Conservation (phyloP, 2,329 filamentous ascomycete genomes). For the Clarireedia monteithiana region DNA sequence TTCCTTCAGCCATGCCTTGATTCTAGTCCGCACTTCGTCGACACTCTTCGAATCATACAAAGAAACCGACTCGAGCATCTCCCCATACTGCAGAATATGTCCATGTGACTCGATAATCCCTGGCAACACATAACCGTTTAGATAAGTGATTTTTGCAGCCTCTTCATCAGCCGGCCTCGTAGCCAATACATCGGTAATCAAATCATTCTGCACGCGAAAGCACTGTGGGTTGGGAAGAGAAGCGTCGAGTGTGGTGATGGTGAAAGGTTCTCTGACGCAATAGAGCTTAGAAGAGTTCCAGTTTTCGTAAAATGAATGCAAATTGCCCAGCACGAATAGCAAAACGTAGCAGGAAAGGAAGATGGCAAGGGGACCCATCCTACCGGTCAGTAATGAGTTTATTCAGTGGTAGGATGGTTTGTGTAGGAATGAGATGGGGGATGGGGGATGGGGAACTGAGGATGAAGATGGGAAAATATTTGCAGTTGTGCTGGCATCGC, state of each 20-base stretch:
- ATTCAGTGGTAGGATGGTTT: not conserved
- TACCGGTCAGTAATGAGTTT: not conserved
- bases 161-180: slow-evolving; percentile 24
- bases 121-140: slow-evolving; percentile 50
- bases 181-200: slow-evolving; percentile 42
- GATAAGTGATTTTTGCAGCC: slow-evolving; percentile 24
- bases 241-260: slow-evolving; percentile 36
- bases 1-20: slow-evolving; percentile 42
- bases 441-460: not conserved
- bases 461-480: not conserved
- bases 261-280: slow-evolving; percentile 25
- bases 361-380: slow-evolving; percentile 5
- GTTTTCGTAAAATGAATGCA: slow-evolving; percentile 5
- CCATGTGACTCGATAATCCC: slow-evolving; percentile 67
- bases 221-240: slow-evolving; percentile 39
- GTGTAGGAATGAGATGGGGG: not conserved
- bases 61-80: slow-evolving; percentile 58
- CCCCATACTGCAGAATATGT: slow-evolving; percentile 58
- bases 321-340: slow-evolving; percentile 2
- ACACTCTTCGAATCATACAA: slow-evolving; percentile 52
- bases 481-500: not conserved
- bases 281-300: slow-evolving; percentile 14
- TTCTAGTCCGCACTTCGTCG: slow-evolving; percentile 44
- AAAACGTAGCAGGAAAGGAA: slow-evolving; percentile 5
- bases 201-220: slow-evolving; percentile 46